A percentile compares a stretch with the other conserved stretches of the same genome.
Evolutionary conservation across 73 alveolate genomes (phyloP).

Genomic region (Paraurostyla sp.): DNA sequence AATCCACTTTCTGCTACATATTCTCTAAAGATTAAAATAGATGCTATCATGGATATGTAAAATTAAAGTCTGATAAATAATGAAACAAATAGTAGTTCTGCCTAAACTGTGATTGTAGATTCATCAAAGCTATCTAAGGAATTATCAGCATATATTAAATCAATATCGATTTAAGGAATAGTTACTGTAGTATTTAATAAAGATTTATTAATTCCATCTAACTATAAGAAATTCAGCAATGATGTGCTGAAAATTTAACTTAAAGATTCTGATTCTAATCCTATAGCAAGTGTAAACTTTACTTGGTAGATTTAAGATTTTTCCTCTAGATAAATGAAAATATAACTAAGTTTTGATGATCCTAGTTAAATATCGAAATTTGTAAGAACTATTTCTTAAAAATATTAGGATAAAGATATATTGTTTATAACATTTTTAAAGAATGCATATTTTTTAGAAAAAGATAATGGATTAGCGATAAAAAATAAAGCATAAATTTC

Average conservation of each 20-base stretch:
- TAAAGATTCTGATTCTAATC: not conserved
- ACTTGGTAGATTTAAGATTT: constrained; percentile 20
- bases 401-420: not conserved
- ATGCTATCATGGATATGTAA: not conserved
- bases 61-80: not conserved
- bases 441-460: too few relatives aligned
- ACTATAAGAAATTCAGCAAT: not conserved
- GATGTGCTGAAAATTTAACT: not conserved
- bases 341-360: not conserved
- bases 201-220: not conserved
- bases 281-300: not conserved
- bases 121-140: not conserved
- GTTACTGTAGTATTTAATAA: not conserved
- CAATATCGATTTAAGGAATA: not conserved
- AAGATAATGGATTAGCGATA: too few relatives aligned
- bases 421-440: not conserved
- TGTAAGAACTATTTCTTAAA: not conserved
- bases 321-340: not conserved
- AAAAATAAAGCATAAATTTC: too few relatives aligned
- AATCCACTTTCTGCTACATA: not conserved
- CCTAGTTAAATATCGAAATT: not conserved
- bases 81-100: not conserved
- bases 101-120: not conserved
- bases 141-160: not conserved
- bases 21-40: not conserved